Conservation (phyloP, 2,329 filamentous ascomycete genomes). For the Colletotrichum nymphaeae region DNA sequence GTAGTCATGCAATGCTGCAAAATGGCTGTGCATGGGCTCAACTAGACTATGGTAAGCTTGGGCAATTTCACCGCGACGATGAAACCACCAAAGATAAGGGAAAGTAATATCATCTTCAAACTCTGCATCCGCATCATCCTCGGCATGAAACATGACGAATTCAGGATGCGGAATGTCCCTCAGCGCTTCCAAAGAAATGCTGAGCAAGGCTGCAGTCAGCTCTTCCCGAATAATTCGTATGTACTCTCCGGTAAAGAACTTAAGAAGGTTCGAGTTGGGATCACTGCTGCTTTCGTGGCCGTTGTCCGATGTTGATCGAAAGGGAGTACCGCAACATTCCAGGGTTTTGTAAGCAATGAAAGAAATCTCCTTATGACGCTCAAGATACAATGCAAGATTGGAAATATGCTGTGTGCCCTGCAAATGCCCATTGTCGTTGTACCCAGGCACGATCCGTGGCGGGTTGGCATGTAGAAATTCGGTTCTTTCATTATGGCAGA, state of each 20-base stretch:
- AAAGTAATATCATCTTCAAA: neutral
- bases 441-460: no score
- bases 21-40: neutral
- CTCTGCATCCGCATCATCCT: no score
- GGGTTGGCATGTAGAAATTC: no score
- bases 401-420: neutral
- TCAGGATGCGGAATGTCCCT: neutral
- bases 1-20: neutral
- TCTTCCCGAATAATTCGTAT: no score
- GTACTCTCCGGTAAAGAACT: no score
- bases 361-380: neutral
- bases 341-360: neutral
- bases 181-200: neutral
- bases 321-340: neutral
- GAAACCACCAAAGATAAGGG: constrained; percentile 1
- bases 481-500: no score
- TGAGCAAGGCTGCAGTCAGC: no score
- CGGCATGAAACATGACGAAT: neutral
- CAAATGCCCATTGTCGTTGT: neutral
- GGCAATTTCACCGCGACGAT: neutral
- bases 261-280: no score
- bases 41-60: neutral
- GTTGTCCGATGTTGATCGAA: neutral
- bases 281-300: neutral
- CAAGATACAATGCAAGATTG: neutral